Percentiles rank a stretch among this genome's conserved stretches.
phyloP scores from a whole-genome alignment of 1,139 yeast species.

The Lodderomyces theae region DNA sequence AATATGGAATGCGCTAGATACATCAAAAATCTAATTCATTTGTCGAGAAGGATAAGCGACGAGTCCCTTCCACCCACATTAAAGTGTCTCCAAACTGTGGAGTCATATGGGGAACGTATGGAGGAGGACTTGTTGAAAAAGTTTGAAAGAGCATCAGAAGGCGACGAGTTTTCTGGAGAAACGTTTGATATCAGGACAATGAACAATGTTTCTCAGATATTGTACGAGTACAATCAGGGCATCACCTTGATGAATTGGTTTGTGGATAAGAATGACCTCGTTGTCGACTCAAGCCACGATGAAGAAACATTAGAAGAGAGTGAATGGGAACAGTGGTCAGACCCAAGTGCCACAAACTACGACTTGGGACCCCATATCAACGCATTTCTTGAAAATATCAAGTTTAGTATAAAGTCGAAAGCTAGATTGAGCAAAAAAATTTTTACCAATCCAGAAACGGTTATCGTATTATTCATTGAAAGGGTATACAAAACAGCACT shows the following conservation, averaged over 20 bases:
- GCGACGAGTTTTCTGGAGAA: constrained; percentile 29
- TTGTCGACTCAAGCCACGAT: constrained; percentile 27
- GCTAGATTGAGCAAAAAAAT: constrained; percentile 72
- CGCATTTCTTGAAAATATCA: constrained; percentile 33
- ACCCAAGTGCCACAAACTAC: background rate
- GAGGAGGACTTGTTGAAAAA: constrained; percentile 62
- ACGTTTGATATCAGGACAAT: constrained; percentile 51
- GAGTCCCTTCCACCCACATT: constrained; percentile 50
- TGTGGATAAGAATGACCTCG: constrained; percentile 73
- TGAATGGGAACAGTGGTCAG: constrained; percentile 1
- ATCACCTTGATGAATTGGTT: constrained; percentile 77
- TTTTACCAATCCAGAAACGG: constrained; percentile 64
- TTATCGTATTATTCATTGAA: constrained; percentile 67
- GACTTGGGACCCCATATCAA: constrained; percentile 34
- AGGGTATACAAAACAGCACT: constrained; percentile 77
- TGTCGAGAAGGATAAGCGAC: constrained; percentile 60
- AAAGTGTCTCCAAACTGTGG: constrained; percentile 54
- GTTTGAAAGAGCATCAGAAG: constrained; percentile 58
- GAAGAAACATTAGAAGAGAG: constrained; percentile 20
- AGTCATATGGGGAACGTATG: constrained; percentile 71
- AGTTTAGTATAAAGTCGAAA: constrained; percentile 58
- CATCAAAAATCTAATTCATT: constrained; percentile 59
- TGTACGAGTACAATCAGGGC: constrained; percentile 84
- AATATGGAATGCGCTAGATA: constrained; percentile 67
- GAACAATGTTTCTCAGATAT: constrained; percentile 76